Evolutionary conservation across 306 rosid species (phyloP).

Genomic region (Quillaja saponaria): DNA sequence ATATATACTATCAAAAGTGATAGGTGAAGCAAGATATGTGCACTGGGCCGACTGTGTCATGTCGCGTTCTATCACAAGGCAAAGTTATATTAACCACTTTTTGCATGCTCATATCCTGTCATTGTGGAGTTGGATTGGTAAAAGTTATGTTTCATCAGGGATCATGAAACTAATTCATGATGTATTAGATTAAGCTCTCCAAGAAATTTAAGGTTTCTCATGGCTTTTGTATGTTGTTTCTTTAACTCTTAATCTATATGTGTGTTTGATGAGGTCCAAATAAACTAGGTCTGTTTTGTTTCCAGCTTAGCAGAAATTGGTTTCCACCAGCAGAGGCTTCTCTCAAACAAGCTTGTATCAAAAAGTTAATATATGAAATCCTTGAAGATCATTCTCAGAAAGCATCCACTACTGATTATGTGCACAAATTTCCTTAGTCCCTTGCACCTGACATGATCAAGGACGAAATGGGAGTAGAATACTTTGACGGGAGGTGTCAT

Average conservation of each 20-base stretch:
- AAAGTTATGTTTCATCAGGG: too few relatives aligned
- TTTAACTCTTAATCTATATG: background rate
- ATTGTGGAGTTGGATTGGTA: too few relatives aligned
- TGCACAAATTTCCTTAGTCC: slow-evolving; percentile 31
- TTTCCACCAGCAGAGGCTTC: slow-evolving; percentile 75
- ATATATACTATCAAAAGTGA: too few relatives aligned
- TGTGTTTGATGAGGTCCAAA: background rate
- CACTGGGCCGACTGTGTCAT: too few relatives aligned
- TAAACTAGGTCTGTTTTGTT: slow-evolving; percentile 20
- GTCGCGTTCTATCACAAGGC: too few relatives aligned
- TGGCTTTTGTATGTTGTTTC: background rate
- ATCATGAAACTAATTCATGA: too few relatives aligned
- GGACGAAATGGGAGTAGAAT: slow-evolving; percentile 32
- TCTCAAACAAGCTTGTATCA: slow-evolving; percentile 52
- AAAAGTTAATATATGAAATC: slow-evolving; percentile 53
- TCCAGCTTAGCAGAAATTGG: slow-evolving; percentile 64
- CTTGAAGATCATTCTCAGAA: slow-evolving; percentile 36
- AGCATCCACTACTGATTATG: slow-evolving; percentile 32
- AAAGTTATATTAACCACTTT: too few relatives aligned
- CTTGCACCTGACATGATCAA: slow-evolving; percentile 27
- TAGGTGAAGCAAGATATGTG: too few relatives aligned
- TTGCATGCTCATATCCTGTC: too few relatives aligned
- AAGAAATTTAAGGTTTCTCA: background rate
- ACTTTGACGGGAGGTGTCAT: slow-evolving; percentile 22
- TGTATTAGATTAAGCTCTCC: background rate